A percentile compares a stretch with the other conserved stretches of the same genome.
Conservation (phyloP, 331 rosid species). For the Acacia pycnantha region DNA sequence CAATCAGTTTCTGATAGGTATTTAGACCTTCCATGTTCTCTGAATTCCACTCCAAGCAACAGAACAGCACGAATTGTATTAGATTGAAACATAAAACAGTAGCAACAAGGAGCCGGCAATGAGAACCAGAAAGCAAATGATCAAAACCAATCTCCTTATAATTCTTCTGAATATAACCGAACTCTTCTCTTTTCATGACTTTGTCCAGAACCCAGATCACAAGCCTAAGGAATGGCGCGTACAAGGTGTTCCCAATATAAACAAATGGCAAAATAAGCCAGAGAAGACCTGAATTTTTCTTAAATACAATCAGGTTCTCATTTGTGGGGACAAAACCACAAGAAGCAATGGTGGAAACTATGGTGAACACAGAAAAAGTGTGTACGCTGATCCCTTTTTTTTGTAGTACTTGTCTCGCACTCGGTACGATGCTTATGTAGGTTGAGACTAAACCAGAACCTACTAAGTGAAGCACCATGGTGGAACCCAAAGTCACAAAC, state of each 20-base stretch:
- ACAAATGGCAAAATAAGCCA: conserved; percentile 34
- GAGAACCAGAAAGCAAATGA: conserved; percentile 52
- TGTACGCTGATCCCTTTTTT: neutral
- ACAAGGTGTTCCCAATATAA: conserved; percentile 60
- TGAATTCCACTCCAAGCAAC: conserved; percentile 67
- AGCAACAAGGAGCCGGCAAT: conserved; percentile 32
- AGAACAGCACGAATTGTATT: conserved; percentile 52
- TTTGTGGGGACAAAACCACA: neutral
- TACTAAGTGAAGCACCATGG: neutral
- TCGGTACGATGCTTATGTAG: neutral
- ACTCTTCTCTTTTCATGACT: conserved; percentile 41
- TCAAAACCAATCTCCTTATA: conserved; percentile 37
- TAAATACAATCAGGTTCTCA: neutral
- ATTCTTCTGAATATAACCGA: conserved; percentile 38
- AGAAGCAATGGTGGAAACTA: neutral
- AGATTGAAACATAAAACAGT: conserved; percentile 46
- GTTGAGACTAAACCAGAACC: neutral
- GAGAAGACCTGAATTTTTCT: neutral
- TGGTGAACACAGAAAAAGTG: neutral
- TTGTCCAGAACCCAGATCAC: conserved; percentile 44
- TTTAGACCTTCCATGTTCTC: conserved; percentile 50
- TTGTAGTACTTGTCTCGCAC: neutral
- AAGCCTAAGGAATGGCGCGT: conserved; percentile 49
- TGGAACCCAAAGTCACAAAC: neutral
- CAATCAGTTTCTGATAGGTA: conserved; percentile 50